These are phyloP conservation scores for Aechmea fasciata DNA, from an alignment of 176 grass and related monocot species.

Conservation along the genomic window DNA sequence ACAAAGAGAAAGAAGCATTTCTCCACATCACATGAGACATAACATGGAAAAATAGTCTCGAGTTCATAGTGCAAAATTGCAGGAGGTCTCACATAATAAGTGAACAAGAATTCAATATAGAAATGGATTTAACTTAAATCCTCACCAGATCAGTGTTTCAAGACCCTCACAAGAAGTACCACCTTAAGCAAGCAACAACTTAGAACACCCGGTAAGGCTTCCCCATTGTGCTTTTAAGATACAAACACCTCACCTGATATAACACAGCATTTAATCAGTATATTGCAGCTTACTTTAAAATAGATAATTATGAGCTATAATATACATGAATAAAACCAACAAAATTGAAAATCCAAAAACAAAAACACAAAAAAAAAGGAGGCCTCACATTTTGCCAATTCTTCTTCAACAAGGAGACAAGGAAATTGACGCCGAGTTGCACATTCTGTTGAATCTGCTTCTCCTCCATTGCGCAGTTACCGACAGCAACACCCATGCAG, in stretches of 20 bases:
- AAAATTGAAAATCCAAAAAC: neutral
- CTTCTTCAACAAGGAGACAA: conserved; percentile 76
- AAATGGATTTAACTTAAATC: no score
- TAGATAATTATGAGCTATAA: neutral
- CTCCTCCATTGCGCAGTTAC: conserved; percentile 74
- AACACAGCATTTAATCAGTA: neutral
- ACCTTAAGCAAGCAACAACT: conserved; percentile 8
- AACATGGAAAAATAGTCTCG: no score
- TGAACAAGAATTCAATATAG: no score
- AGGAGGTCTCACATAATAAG: no score
- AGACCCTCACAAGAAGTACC: neutral
- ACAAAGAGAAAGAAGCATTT: no score
- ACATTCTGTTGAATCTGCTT: conserved; percentile 82
- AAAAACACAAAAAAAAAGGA: neutral
- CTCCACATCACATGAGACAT: no score
- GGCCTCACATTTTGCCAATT: conserved; percentile 75
- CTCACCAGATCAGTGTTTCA: no score
- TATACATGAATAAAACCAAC: neutral
- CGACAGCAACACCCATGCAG: conserved; percentile 90
- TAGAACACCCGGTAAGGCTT: conserved; percentile 51
- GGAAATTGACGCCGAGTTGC: conserved; percentile 79
- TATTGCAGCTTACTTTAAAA: neutral
- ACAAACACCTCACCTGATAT: conserved; percentile 66
- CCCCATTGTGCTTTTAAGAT: conserved; percentile 92
- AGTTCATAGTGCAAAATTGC: no score